These are phyloP conservation scores for Graphilbum ipis-grandicollis DNA, from an alignment of 2,329 filamentous ascomycete species.

Conservation along the genomic window DNA sequence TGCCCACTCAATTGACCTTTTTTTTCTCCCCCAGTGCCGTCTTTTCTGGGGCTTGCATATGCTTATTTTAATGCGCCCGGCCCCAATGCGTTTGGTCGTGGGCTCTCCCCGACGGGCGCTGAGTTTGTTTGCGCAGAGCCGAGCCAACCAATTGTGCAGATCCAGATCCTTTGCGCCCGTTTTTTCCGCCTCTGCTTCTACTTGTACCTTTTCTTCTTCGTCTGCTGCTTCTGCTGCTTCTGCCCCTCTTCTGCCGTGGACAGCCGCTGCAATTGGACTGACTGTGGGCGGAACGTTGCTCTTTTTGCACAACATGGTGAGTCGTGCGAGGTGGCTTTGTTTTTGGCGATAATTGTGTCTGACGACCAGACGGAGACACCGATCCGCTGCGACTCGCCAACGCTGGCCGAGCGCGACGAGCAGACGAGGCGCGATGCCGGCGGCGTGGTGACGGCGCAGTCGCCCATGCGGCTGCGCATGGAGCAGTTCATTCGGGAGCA, in stretches of 20 bases:
- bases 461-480: slow-evolving; percentile 96
- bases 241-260: too few relatives aligned
- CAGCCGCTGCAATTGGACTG: slow-evolving; percentile 21
- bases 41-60: background rate
- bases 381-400: slow-evolving; percentile 39
- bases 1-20: too few relatives aligned
- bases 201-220: slow-evolving; percentile 1
- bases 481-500: slow-evolving; percentile 90
- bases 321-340: slow-evolving; percentile 3
- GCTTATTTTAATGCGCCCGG: background rate
- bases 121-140: slow-evolving; percentile 11
- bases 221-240: too few relatives aligned
- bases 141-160: slow-evolving; percentile 3
- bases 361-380: slow-evolving; percentile 22
- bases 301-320: slow-evolving; percentile 39
- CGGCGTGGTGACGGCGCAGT: slow-evolving; percentile 46
- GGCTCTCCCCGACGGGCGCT: slow-evolving; percentile 3
- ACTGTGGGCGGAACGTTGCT: slow-evolving; percentile 33
- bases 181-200: background rate
- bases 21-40: background rate
- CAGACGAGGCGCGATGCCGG: slow-evolving; percentile 62
- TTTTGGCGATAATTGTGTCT: background rate
- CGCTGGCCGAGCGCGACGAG: slow-evolving; percentile 73
- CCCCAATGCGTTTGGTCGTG: background rate
- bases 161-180: background rate